Evolutionary conservation across 352 stramenopile genomes (phyloP).

Genomic region (Globisporangium polare): DNA sequence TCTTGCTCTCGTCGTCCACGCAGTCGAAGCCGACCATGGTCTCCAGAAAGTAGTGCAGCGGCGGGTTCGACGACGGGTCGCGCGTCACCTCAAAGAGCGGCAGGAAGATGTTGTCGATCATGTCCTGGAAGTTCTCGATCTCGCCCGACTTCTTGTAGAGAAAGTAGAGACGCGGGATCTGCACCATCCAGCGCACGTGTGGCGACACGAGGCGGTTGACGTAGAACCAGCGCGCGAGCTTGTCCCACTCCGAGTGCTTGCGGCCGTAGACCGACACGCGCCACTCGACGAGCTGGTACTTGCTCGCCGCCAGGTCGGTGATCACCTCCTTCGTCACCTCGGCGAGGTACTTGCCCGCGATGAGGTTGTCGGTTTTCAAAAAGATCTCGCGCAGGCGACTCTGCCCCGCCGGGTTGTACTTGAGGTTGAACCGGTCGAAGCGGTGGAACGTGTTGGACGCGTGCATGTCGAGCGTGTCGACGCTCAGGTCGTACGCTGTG

Average conservation of each 20-base stretch:
- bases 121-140: slow-evolving; percentile 95
- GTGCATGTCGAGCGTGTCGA: slow-evolving; percentile 99
- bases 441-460: slow-evolving; percentile 99
- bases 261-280: slow-evolving; percentile 94
- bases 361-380: slow-evolving; percentile 98
- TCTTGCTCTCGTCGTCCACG: slow-evolving; percentile 98
- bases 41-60: slow-evolving; percentile 91
- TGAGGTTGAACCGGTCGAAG: slow-evolving; percentile 99
- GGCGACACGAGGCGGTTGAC: slow-evolving; percentile 87
- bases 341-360: slow-evolving; percentile 93
- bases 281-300: slow-evolving; percentile 95
- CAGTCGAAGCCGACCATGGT: slow-evolving; percentile 98
- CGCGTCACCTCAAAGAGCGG: slow-evolving; percentile 98
- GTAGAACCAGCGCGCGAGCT: slow-evolving; percentile 96
- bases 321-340: slow-evolving; percentile 96
- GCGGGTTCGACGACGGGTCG: slow-evolving; percentile 90
- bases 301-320: slow-evolving; percentile 82
- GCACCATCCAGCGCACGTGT: slow-evolving; percentile 98
- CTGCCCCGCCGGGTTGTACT: slow-evolving; percentile 97
- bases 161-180: slow-evolving; percentile 96
- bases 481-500: slow-evolving; percentile 97
- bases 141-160: slow-evolving; percentile 94
- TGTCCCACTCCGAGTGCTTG: slow-evolving; percentile 94
- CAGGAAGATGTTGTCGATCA: slow-evolving; percentile 98
- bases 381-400: slow-evolving; percentile 97